Base-by-base conservation (phyloP, 257 asterid species). In the Capsicum pubescens region DNA sequence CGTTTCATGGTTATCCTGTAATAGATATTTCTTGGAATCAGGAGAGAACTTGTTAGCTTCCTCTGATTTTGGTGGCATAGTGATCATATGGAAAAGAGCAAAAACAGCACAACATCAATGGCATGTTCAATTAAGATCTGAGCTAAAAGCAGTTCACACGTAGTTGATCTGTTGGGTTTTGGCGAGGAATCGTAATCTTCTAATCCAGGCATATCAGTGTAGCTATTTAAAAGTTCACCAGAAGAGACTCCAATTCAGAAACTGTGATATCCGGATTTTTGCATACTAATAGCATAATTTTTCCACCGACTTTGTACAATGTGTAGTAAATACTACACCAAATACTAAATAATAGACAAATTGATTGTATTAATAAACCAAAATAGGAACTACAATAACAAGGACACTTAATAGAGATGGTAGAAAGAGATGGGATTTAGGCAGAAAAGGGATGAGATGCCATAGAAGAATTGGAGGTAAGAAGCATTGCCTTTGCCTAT, bases 1-100 rank as follows among this genome's bases (percentile, higher is more conserved):
- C 3, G 5, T 2, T 39, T 36, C 98, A 97, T 90, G 92, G 97
- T 69, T 97, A 93, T 87, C 92, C 99, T 39, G 97, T 92, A 21
- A 95, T 95, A 88, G 98, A 97, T 85, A 89, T 93, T 80, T 96
- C 99, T 82, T 97, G 99, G 99, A 97, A 97, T 90, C 91, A 95
- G 98, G 98, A 50, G 98, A 97, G 90, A 97, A 93, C 82, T 88
- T 93, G 39, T 87, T 97, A 91, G 98, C 99, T 83, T 93, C 99
- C 66, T 93, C 98, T 57, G 98, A 97, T 91, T 97, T 95, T 86
- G 99, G 98, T 57, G 99, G 98, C 86, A 93, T 97, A 13, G 97
- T 95, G 42, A 97, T 97, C 74, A 97, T 97, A 85, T 95, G 99
- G 99, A 97, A 95, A 87, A 89, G 99, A 90, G 97, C 96, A 83